Base-by-base conservation (phyloP, 371 early-diverging fungal genomes). In the Mortierella sp. region DNA sequence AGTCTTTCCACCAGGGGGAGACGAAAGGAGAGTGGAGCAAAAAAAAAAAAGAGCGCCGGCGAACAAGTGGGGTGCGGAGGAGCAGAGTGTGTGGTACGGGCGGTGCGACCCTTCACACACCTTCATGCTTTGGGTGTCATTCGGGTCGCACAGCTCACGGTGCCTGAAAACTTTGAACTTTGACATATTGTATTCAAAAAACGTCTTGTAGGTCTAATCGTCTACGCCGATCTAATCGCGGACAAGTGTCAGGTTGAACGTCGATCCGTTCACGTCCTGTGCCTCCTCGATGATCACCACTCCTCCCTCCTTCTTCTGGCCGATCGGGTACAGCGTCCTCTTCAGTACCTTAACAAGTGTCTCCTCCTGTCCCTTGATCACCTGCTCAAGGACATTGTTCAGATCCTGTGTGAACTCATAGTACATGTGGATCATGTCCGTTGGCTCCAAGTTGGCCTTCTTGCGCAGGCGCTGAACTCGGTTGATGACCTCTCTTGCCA, bases 401-500 rank as follows among this genome's bases (percentile, higher is more conserved):
- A 85, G 65, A 72, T 96, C 97, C 61, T 87, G 81, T 12, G 82
- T 83, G 57, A 97, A 82, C 61, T 90, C 80, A 73, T 90, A 92
- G 81, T 91, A 93, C 88, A 93, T 93, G 61, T 82, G 71, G 63
- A 97, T 92, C 49, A 91, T 89, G 80, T 98, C 98, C 19, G 92
- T 93, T 4, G 96, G 92, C 79, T 90, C 86, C 65, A 98, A 84
- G 39, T 87, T 90, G 2, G 91, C 90, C 90, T 96, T 95, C 89
- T 99, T 99, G 79, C 99, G 90, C 67, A 98, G 83, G 71, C 97
- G 93, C 86, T 99, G 99, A 21, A 99, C 93, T 72, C 99, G 93
- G 89, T 98, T 99, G 70, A 98, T 91, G 68, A 99, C 83, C 85
- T 99, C 99, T 71, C 99, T 90, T 23, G 99, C 99, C 56, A 91